Percentiles rank a stretch among this genome's conserved stretches.
Conservation (phyloP, 306 rosid species). For the Myrica gale region DNA sequence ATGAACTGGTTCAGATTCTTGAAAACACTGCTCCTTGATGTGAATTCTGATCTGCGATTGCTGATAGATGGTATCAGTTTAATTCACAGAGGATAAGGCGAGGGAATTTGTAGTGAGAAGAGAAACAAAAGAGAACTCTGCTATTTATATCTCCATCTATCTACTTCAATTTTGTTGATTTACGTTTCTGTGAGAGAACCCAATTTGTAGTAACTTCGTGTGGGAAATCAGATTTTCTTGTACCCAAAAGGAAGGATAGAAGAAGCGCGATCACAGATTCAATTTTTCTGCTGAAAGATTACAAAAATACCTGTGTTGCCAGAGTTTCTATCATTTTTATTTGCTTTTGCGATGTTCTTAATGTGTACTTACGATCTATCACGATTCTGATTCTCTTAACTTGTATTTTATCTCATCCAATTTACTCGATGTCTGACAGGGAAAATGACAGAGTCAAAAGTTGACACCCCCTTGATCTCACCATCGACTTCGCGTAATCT, state of each 20-base stretch:
- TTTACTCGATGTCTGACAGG: constrained; percentile 39
- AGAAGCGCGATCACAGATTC: no score
- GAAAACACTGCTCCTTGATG: not conserved
- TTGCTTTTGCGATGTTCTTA: not conserved
- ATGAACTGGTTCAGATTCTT: not conserved
- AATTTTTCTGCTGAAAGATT: no score
- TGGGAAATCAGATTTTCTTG: not conserved
- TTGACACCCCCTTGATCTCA: constrained; percentile 45
- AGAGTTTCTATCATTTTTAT: not conserved
- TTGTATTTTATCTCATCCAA: constrained; percentile 10
- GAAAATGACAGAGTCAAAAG: constrained; percentile 56
- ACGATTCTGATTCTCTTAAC: not conserved
- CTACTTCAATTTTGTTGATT: not conserved
- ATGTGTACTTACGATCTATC: constrained; percentile 11
- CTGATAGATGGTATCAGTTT: not conserved
- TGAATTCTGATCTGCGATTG: constrained; percentile 16
- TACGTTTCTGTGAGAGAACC: not conserved
- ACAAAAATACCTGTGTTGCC: no score
- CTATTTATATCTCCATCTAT: not conserved
- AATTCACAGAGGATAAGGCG: not conserved
- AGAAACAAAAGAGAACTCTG: not conserved
- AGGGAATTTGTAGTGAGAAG: not conserved
- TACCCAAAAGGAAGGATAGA: no score
- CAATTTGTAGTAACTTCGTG: not conserved
- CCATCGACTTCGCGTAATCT: constrained; percentile 56